Conservation (phyloP, 2,329 filamentous ascomycete genomes). For the Moelleriella libera region DNA sequence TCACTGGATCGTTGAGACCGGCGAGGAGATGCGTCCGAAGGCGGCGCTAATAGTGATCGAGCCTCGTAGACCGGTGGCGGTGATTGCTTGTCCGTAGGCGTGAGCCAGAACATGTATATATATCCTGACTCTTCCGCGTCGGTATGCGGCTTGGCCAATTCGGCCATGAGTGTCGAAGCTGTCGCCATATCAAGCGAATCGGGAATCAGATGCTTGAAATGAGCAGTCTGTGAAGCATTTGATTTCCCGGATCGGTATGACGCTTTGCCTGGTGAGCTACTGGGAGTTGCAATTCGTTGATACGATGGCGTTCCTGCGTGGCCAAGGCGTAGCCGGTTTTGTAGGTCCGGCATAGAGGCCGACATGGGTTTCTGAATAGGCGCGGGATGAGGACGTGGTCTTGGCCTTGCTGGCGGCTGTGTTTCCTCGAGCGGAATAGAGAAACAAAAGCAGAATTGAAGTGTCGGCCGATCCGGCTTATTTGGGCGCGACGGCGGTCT, state of each 20-base stretch:
- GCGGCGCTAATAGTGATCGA: constrained; percentile 41
- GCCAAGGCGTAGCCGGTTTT: neutral
- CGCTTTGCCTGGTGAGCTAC: constrained; percentile 14
- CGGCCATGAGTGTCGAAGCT: constrained; percentile 56
- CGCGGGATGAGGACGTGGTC: constrained; percentile 26
- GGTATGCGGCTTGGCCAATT: constrained; percentile 53
- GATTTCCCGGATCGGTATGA: constrained; percentile 17
- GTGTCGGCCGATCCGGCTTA: constrained; percentile 13
- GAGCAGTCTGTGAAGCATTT: constrained; percentile 15
- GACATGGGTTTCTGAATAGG: constrained; percentile 25
- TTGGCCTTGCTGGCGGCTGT: constrained; percentile 16
- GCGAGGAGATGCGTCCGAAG: constrained; percentile 18
- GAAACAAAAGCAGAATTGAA: constrained; percentile 39
- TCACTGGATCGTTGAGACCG: constrained; percentile 37
- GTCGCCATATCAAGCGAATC: constrained; percentile 49
- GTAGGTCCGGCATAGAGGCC: constrained; percentile 7
- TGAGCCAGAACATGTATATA: constrained; percentile 99
- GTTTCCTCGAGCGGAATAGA: constrained; percentile 29
- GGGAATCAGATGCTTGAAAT: constrained; percentile 46
- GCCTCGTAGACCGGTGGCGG: constrained; percentile 44
- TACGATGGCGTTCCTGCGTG: neutral
- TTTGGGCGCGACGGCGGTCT: constrained; percentile 8
- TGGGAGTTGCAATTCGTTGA: constrained; percentile 3
- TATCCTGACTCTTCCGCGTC: constrained; percentile 73
- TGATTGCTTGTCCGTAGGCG: constrained; percentile 40